A percentile compares a stretch with the other conserved stretches of the same genome.
phyloP scores from a whole-genome alignment of 768 basidiomycete genomes.

The Thelephora ganbajun region DNA sequence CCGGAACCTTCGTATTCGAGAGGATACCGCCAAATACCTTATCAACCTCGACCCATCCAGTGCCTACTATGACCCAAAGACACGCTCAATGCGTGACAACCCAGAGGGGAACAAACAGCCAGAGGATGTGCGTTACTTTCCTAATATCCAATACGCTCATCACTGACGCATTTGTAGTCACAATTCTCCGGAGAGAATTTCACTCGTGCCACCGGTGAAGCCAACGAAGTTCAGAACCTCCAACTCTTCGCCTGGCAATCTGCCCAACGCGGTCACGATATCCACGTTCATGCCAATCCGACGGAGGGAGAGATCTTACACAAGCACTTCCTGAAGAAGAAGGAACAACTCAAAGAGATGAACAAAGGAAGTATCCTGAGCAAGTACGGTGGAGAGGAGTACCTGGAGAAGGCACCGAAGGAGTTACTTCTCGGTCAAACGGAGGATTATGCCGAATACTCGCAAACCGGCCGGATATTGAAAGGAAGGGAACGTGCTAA shows the following conservation, averaged over 20 bases:
- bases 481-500: slow-evolving; percentile 87
- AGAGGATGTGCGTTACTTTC: slow-evolving; percentile 61
- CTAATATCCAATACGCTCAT: neutral
- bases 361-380: slow-evolving; percentile 82
- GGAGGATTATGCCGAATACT: slow-evolving; percentile 96
- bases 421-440: slow-evolving; percentile 93
- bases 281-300: slow-evolving; percentile 92
- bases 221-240: slow-evolving; percentile 80
- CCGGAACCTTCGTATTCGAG: slow-evolving; percentile 93
- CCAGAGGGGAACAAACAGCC: slow-evolving; percentile 60
- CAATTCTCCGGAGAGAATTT: slow-evolving; percentile 97
- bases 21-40: slow-evolving; percentile 98
- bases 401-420: slow-evolving; percentile 78
- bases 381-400: slow-evolving; percentile 90
- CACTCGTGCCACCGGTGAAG: slow-evolving; percentile 80
- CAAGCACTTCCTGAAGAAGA: slow-evolving; percentile 83
- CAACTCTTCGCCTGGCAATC: slow-evolving; percentile 98
- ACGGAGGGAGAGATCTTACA: slow-evolving; percentile 91
- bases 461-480: slow-evolving; percentile 77
- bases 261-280: slow-evolving; percentile 81
- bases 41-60: slow-evolving; percentile 91
- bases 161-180: slow-evolving; percentile 31
- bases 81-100: slow-evolving; percentile 98
- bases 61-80: slow-evolving; percentile 99
- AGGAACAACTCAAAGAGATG: slow-evolving; percentile 79